Base-by-base conservation (phyloP, 805 yeast genomes). In the Hanseniaspora occidentalis region DNA sequence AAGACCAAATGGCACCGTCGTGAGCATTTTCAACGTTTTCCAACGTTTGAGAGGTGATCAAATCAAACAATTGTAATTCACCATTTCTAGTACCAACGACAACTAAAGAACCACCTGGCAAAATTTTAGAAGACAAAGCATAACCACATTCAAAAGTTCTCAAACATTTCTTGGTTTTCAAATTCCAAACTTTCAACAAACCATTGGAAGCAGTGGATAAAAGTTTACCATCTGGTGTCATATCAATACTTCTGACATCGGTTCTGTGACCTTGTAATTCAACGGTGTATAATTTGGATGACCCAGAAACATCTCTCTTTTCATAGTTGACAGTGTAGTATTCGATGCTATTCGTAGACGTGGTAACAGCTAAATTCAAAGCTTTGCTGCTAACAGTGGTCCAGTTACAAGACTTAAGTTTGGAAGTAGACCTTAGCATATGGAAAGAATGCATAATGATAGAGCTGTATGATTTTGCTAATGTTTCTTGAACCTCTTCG, bases 181-280 rank as follows among this genome's bases (percentile, higher is more conserved):
- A 57, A 54, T 92, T 92, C 96, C 96, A 88, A 18, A 92, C 69
- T 54, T 92, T 92, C 46, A 92, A 62, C 48, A 75, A 72, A 18
- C 96, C 96, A 53, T 86, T 85, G 2, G 96, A 81, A 1, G 95
- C 96, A 1, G 95, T 80, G 2, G 86, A 94, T 33, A 89, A 63
- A 43, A 92, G 63, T 55, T 75, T 76, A 56, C 79, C 75, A 61
- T 89, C 96, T 41, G 77, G 74, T 42, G 94, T 81, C 26, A 92
- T 67, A 49, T 85, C 88, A 54, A 84, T 65, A 4, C 94, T 71
- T 51, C 98, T 71, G 21, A 89, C 70, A 58, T 92, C 99, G 2
- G 85, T 76, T 56, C 96, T 75, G 58, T 88, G 96, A 17, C 98
- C 99, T 40, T 73, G 70, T 33, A 76, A 60, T 38, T 86, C 95